Evolutionary conservation across 345 rosid species (phyloP).

Genomic region (Gossypioides kirkii): DNA sequence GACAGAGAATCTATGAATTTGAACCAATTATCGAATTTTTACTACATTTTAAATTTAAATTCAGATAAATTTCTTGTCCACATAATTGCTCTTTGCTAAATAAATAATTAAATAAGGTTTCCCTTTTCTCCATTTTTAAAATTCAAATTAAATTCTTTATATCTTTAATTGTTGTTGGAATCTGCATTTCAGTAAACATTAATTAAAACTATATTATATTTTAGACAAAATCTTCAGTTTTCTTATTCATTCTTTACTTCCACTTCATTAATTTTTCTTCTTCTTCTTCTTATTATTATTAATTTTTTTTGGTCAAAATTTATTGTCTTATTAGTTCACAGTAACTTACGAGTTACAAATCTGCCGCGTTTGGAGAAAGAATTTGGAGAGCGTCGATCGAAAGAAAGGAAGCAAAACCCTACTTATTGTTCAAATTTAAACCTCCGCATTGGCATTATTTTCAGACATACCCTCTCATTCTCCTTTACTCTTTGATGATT

Average conservation of each 20-base stretch:
- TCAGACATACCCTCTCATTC: background rate
- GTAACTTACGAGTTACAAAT: background rate
- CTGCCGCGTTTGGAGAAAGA: background rate
- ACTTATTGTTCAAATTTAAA: background rate
- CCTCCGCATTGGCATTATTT: conserved; percentile 1
- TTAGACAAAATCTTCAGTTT: background rate
- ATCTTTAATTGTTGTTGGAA: background rate
- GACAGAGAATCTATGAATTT: background rate
- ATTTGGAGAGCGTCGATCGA: background rate
- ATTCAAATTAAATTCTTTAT: no score
- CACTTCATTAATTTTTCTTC: background rate
- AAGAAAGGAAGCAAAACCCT: background rate
- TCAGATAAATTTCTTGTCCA: background rate
- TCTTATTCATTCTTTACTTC: background rate
- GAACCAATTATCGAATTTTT: no score
- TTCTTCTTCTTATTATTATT: no score
- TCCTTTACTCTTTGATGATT: conserved; percentile 1
- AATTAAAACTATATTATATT: background rate
- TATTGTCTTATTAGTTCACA: background rate
- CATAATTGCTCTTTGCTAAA: background rate
- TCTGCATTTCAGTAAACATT: background rate
- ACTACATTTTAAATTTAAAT: background rate
- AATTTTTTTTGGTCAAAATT: no score
- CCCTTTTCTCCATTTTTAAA: background rate
- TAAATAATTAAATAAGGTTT: background rate